A percentile compares a stretch with the other conserved stretches of the same genome.
These are phyloP conservation scores for Boletus tylopilopsis DNA, from an alignment of 768 basidiomycete species.

Conservation along the genomic window DNA sequence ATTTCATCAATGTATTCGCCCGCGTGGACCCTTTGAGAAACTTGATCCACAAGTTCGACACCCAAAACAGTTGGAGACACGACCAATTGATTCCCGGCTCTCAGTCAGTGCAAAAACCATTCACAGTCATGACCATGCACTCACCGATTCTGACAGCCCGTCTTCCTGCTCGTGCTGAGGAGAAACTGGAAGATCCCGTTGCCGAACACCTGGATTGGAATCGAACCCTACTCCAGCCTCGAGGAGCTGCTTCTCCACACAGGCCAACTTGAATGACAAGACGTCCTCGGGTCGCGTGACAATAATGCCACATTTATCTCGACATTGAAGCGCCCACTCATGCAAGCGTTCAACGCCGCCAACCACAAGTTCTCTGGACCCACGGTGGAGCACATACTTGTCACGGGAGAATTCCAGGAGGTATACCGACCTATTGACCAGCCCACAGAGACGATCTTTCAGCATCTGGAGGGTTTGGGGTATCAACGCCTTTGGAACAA, in stretches of 20 bases:
- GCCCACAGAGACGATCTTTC: no score
- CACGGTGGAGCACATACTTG: no score
- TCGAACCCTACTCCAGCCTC: background rate
- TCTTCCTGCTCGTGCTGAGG: background rate
- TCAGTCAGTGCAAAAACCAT: background rate
- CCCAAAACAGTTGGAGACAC: background rate
- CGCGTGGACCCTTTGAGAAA: no score
- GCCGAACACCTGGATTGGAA: background rate
- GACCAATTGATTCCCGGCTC: background rate
- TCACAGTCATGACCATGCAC: background rate
- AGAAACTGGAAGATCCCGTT: no score
- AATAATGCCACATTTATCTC: background rate
- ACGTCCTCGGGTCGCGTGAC: background rate
- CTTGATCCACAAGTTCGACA: no score
- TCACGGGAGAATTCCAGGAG: background rate
- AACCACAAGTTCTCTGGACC: no score
- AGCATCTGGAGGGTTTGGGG: no score
- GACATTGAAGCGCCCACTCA: background rate
- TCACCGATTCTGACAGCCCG: background rate
- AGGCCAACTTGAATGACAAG: background rate
- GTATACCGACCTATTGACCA: background rate
- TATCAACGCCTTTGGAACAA: no score
- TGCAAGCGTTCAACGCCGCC: background rate
- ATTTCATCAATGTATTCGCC: background rate
- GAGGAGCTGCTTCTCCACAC: background rate